phyloP scores from a whole-genome alignment of 371 early-diverging fungal genomes.

The Mortierella sp. region DNA sequence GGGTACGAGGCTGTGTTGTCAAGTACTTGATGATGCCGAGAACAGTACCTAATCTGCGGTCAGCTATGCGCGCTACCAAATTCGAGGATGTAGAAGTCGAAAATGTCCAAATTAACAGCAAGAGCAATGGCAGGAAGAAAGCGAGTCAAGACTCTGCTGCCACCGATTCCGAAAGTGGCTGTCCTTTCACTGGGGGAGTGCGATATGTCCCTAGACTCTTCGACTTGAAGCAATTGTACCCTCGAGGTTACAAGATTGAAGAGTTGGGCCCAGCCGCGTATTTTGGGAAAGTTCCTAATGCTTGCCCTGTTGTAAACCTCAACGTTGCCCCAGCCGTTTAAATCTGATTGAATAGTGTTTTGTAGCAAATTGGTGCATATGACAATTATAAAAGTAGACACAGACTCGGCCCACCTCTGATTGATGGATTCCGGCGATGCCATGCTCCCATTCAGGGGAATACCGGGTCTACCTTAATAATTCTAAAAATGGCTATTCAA shows the following conservation, averaged over 20 bases:
- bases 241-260: not conserved
- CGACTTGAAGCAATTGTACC: not conserved
- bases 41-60: not conserved
- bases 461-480: too few relatives aligned
- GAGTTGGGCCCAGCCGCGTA: not conserved
- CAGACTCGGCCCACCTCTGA: too few relatives aligned
- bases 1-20: slow-evolving; percentile 4
- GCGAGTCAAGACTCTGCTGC: not conserved
- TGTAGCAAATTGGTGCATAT: too few relatives aligned
- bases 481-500: too few relatives aligned
- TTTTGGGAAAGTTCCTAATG: not conserved
- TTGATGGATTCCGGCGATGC: too few relatives aligned
- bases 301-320: not conserved
- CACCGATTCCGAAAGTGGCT: not conserved
- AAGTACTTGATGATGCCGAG: slow-evolving; percentile 7
- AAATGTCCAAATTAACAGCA: not conserved
- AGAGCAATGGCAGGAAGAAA: too few relatives aligned
- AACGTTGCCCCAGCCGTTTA: not conserved
- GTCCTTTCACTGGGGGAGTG: not conserved
- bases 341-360: too few relatives aligned
- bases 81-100: not conserved
- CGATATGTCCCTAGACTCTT: not conserved
- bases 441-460: too few relatives aligned
- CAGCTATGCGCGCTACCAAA: slow-evolving; percentile 5
- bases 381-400: too few relatives aligned